Evolutionary conservation across 2,329 filamentous ascomycete species (phyloP), one percentile per base, ranked within the genome.

Genomic region (Sclerotinia trifoliorum): DNA sequence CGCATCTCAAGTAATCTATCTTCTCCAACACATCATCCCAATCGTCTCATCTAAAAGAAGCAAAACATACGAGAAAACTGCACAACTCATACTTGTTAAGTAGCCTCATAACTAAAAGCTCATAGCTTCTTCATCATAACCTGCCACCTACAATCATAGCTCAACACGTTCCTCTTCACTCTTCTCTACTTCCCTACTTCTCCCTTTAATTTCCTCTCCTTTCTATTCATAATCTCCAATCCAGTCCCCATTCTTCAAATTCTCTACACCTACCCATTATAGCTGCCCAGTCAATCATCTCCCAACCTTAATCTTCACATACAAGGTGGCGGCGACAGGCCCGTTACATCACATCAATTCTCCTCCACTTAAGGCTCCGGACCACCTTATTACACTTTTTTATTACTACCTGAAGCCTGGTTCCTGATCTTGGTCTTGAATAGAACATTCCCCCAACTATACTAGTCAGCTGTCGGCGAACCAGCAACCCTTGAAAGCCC

Each of bases 401-500:
- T 21, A 35, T 46, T 58, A 49, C 52, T 58, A 35, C 51, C 13
- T 58, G 29, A 29, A 58, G 54, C 48, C 32, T 42, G 55, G 55
- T 42, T 42, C 51, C 54, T 60, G n/a, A 44, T 51, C 54, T 21
- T 51, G 42, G 39, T 17, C 39, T 42, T 15, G 39, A 42, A 42
- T 42, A 42, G 39, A n/a, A 66, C 19, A 60, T 66, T n/a, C 62
- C 39, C 51, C 42, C n/a, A 60, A 44, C 55, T 19, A 19, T 7
- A 62, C 44, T 60, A 61, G 55, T 51, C 51, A 66, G 51, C 44
- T 21, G 8, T 61, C 44, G 39, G 39, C 39, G 39, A 5, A 42
- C 39, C 39, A 42, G 39, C 39, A 58, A 61, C 44, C 65, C 55
- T 66, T 61, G 44, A 66, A 58, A 60, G 11, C 29, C 26, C 55